These are phyloP conservation scores for Microstegium vimineum DNA, from an alignment of 176 grass and related monocot genomes.

Conservation along the genomic window DNA sequence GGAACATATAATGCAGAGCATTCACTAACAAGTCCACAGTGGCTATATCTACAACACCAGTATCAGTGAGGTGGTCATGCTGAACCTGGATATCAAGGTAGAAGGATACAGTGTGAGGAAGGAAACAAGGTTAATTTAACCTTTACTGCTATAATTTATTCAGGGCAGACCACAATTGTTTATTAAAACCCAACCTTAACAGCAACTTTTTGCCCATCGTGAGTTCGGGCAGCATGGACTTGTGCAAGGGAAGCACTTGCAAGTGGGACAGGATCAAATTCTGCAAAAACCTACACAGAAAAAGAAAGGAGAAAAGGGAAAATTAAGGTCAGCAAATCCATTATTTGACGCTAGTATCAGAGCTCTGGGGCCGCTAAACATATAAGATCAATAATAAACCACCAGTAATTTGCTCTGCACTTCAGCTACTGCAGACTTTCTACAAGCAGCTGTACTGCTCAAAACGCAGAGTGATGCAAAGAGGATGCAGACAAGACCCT, in stretches of 20 bases:
- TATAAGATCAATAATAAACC: background rate
- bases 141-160: background rate
- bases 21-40: slow-evolving; percentile 88
- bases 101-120: background rate
- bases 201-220: slow-evolving; percentile 83
- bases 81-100: slow-evolving; percentile 66
- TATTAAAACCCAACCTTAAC: slow-evolving; percentile 60
- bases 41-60: slow-evolving; percentile 77
- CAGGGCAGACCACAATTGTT: background rate
- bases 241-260: slow-evolving; percentile 97
- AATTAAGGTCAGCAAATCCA: background rate
- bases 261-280: slow-evolving; percentile 88
- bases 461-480: slow-evolving; percentile 11
- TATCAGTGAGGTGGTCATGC: slow-evolving; percentile 73
- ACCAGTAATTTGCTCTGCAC: background rate
- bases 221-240: slow-evolving; percentile 93
- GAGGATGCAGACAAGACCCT: slow-evolving; percentile 7
- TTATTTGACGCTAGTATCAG: background rate
- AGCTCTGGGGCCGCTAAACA: too few species aligned
- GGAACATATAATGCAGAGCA: slow-evolving; percentile 72
- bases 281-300: slow-evolving; percentile 65
- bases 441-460: background rate
- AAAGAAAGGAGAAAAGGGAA: background rate
- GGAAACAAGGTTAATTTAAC: too few species aligned
- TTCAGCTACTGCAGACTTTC: background rate